Evolutionary conservation across 2,329 filamentous ascomycete species (phyloP).

Genomic region (Davidsoniella virescens): DNA sequence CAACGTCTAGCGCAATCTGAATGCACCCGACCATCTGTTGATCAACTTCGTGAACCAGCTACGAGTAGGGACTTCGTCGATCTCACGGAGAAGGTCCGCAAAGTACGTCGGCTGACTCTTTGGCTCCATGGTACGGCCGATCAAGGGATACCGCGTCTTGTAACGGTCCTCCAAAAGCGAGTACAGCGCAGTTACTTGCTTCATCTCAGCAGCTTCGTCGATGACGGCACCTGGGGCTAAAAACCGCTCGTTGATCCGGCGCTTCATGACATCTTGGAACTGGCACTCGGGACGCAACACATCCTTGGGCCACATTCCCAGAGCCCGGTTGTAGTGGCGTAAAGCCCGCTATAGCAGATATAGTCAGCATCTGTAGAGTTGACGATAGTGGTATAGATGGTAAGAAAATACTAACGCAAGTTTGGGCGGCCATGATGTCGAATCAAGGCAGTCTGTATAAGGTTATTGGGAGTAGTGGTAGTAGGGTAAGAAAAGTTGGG

Average conservation of each 20-base stretch:
- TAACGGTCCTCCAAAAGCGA: conserved; percentile 44
- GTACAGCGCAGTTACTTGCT: conserved; percentile 42
- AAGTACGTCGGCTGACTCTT: conserved; percentile 50
- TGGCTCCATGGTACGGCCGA: conserved; percentile 31
- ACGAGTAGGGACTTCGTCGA: conserved; percentile 45
- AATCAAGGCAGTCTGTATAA: not conserved
- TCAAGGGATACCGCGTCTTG: conserved; percentile 21
- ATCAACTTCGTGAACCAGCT: conserved; percentile 34
- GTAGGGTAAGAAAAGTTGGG: no score
- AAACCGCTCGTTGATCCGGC: conserved; percentile 17
- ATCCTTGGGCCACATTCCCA: conserved; percentile 48
- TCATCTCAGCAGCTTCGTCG: conserved; percentile 6
- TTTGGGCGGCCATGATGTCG: conserved; percentile 15
- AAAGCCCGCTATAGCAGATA: conserved; percentile 4
- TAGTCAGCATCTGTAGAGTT: not conserved
- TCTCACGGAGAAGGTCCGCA: conserved; percentile 40
- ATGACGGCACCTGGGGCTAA: conserved; percentile 10
- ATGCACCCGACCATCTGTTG: conserved; percentile 41
- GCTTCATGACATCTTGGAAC: conserved; percentile 37
- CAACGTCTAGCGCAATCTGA: conserved; percentile 34
- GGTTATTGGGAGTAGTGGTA: no score
- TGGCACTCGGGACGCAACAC: conserved; percentile 45
- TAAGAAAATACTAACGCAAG: conserved; percentile 14
- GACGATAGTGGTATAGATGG: not conserved
- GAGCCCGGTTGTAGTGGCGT: conserved; percentile 31